These are phyloP conservation scores for Ogataea saltuana DNA, from an alignment of 805 yeast genomes.

Conservation along the genomic window DNA sequence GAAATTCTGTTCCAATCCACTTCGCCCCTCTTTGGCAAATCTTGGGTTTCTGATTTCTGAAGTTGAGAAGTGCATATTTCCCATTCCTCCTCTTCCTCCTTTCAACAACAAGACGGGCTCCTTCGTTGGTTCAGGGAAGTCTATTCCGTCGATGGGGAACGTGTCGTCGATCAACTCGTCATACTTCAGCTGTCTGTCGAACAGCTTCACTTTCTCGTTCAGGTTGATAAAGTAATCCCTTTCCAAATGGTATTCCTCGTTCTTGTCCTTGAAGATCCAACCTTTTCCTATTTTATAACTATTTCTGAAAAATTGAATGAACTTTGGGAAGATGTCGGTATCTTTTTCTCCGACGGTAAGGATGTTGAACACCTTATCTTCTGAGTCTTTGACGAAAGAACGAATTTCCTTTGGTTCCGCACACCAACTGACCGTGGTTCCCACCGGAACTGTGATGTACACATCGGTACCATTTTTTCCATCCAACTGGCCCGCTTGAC, in stretches of 20 bases:
- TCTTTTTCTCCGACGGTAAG: constrained; percentile 28
- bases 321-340: constrained; percentile 35
- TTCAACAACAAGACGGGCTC: constrained; percentile 68
- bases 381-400: constrained; percentile 17
- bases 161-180: constrained; percentile 64
- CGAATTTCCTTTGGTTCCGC: constrained; percentile 62
- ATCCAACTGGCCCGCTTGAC: constrained; percentile 75
- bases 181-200: constrained; percentile 57
- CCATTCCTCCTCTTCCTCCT: constrained; percentile 95
- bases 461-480: constrained; percentile 85
- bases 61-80: constrained; percentile 93
- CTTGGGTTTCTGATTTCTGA: constrained; percentile 84
- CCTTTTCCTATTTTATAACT: constrained; percentile 74
- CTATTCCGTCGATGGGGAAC: constrained; percentile 83
- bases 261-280: constrained; percentile 84
- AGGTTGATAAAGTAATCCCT: constrained; percentile 68
- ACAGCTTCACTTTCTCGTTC: constrained; percentile 60
- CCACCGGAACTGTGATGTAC: constrained; percentile 84
- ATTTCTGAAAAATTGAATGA: constrained; percentile 63
- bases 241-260: constrained; percentile 64
- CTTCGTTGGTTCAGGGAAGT: constrained; percentile 58
- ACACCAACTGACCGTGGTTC: constrained; percentile 84
- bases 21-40: constrained; percentile 80
- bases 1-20: constrained; percentile 63
- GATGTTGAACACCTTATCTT: constrained; percentile 30